Evolutionary conservation across 495 filamentous ascomycete species (phyloP).

Genomic region (Aspergillus saccharolyticus): DNA sequence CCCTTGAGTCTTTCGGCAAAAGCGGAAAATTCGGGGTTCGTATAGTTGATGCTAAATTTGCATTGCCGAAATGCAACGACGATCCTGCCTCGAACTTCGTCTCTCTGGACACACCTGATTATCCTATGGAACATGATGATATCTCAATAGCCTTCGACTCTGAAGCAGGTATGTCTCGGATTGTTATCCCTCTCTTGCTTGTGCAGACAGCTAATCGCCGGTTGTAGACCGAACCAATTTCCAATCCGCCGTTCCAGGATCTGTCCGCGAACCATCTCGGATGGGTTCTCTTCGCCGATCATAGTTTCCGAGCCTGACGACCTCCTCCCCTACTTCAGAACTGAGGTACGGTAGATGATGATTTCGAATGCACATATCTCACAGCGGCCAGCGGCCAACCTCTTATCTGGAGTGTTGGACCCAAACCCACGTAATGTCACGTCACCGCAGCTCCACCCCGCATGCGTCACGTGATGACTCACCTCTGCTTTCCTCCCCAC

Average conservation of each 20-base stretch:
- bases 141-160: constrained; percentile 77
- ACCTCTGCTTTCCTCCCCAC: not conserved
- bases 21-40: constrained; percentile 63
- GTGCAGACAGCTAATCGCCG: not conserved
- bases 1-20: constrained; percentile 65
- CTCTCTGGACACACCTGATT: constrained; percentile 79
- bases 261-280: constrained; percentile 42
- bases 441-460: not conserved
- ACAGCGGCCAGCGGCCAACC: too few relatives aligned
- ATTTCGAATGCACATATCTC: too few relatives aligned
- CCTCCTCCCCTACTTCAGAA: not conserved
- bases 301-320: constrained; percentile 1
- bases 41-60: constrained; percentile 86
- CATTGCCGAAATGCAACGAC: constrained; percentile 60
- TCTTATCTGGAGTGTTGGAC: not conserved
- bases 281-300: constrained; percentile 48
- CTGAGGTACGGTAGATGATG: too few relatives aligned
- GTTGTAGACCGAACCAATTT: constrained; percentile 44
- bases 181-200: not conserved
- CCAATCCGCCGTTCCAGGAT: constrained; percentile 41
- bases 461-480: constrained; percentile 9
- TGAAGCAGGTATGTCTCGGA: constrained; percentile 59
- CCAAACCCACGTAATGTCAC: not conserved
- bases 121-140: constrained; percentile 87
- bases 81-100: constrained; percentile 63